Evolutionary conservation across 129 eudicot genomes (phyloP).

Genomic region (Saussurea involucrata): DNA sequence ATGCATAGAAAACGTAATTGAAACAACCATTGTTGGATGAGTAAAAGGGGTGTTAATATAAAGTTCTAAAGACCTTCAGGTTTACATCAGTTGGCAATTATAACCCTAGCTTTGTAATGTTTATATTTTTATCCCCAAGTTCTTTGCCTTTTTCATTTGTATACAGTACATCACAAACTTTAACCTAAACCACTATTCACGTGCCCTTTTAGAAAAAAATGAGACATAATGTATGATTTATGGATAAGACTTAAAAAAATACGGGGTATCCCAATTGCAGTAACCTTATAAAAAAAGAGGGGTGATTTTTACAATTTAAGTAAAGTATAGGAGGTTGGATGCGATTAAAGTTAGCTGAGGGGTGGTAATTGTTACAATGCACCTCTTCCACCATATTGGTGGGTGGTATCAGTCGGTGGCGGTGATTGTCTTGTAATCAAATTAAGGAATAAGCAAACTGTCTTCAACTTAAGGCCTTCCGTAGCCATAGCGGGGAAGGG

Average conservation of each 20-base stretch:
- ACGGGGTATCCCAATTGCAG: no score
- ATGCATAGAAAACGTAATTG: not conserved
- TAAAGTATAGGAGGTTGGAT: not conserved
- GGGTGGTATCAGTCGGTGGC: not conserved
- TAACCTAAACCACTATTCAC: not conserved
- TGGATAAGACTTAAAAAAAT: no score
- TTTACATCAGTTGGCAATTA: not conserved
- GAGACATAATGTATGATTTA: no score
- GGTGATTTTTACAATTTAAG: not conserved
- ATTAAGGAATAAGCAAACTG: not conserved
- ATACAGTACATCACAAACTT: not conserved
- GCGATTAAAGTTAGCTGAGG: not conserved
- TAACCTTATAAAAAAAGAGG: not conserved
- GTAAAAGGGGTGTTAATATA: not conserved
- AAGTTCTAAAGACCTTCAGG: not conserved
- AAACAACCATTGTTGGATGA: not conserved
- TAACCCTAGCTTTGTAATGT: not conserved
- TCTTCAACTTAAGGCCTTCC: no score
- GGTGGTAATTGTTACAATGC: not conserved
- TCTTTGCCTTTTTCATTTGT: not conserved
- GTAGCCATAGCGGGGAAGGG: no score
- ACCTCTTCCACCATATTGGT: constrained; percentile 3
- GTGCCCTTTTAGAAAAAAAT: not conserved
- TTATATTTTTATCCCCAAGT: not conserved
- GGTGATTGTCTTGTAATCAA: constrained; percentile 8